A percentile compares a stretch with the other conserved stretches of the same genome.
Conservation (phyloP, 176 grass and related monocot genomes). For the Oryza coarctata region DNA sequence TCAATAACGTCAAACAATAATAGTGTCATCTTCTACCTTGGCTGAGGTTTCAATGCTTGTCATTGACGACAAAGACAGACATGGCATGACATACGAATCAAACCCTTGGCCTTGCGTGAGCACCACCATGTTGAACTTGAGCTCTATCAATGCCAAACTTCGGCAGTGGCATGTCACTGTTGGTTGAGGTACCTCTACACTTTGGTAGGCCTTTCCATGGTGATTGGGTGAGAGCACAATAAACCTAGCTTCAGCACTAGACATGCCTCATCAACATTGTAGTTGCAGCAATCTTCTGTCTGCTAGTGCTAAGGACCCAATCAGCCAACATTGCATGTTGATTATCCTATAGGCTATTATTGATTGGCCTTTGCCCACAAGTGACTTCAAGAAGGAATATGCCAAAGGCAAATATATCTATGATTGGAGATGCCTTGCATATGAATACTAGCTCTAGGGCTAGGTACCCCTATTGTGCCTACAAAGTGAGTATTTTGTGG, state of each 20-base stretch:
- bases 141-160: not conserved
- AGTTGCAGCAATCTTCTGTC: no score
- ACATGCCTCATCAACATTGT: no score
- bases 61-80: not conserved
- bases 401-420: conserved; percentile 31
- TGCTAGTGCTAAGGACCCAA: no score
- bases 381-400: conserved; percentile 17
- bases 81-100: conserved; percentile 5
- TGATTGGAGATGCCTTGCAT: not conserved
- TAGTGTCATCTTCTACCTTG: not conserved
- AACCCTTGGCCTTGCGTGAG: not conserved
- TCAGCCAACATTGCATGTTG: no score
- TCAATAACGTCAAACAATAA: not conserved
- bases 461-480: conserved; percentile 21
- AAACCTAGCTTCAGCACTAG: no score
- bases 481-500: conserved; percentile 16
- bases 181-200: not conserved
- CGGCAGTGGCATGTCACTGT: conserved; percentile 11
- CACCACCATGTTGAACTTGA: not conserved
- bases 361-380: not conserved
- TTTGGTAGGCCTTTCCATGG: conserved; percentile 21
- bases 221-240: not conserved
- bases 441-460: not conserved
- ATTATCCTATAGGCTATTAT: no score
- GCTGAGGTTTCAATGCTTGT: not conserved